phyloP scores from a whole-genome alignment of 163 green algal genomes.

The Chlamydomonas reinhardtii region DNA sequence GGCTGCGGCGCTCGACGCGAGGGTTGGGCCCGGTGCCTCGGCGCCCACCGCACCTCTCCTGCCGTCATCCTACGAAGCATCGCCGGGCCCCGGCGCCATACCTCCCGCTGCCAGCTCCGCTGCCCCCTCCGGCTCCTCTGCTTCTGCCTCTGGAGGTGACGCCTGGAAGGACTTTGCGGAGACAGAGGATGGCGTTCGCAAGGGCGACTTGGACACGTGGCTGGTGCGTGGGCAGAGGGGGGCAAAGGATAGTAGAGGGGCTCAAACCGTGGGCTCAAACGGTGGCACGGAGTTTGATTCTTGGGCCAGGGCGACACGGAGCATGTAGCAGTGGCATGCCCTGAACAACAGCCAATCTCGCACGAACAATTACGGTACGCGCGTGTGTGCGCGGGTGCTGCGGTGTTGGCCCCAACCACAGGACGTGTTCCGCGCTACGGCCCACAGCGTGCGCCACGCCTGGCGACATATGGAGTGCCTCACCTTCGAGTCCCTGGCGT shows the following conservation, averaged over 20 bases:
- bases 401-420: too few relatives aligned
- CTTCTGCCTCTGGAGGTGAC: not conserved
- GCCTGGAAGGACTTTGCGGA: conserved; percentile 1
- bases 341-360: too few relatives aligned
- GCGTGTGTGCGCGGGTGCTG: too few relatives aligned
- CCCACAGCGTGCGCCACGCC: not conserved
- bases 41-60: not conserved
- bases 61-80: not conserved
- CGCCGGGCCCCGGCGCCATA: too few relatives aligned
- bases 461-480: conserved; percentile 7
- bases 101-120: not conserved
- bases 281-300: too few relatives aligned
- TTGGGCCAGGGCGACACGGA: too few relatives aligned
- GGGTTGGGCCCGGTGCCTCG: not conserved
- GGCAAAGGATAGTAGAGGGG: too few relatives aligned
- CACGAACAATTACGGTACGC: too few relatives aligned
- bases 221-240: conserved; percentile 10
- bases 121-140: too few relatives aligned
- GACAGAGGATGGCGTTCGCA: conserved; percentile 14
- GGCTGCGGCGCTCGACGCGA: not conserved
- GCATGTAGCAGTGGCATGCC: too few relatives aligned
- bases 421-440: conserved; percentile 33
- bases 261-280: too few relatives aligned
- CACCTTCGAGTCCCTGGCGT: conserved; percentile 36
- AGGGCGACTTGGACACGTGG: conserved; percentile 43